Evolutionary conservation across 2,329 filamentous ascomycete genomes (phyloP), one percentile per base, ranked within the genome.

Genomic region (Amauroascus verrucosus): DNA sequence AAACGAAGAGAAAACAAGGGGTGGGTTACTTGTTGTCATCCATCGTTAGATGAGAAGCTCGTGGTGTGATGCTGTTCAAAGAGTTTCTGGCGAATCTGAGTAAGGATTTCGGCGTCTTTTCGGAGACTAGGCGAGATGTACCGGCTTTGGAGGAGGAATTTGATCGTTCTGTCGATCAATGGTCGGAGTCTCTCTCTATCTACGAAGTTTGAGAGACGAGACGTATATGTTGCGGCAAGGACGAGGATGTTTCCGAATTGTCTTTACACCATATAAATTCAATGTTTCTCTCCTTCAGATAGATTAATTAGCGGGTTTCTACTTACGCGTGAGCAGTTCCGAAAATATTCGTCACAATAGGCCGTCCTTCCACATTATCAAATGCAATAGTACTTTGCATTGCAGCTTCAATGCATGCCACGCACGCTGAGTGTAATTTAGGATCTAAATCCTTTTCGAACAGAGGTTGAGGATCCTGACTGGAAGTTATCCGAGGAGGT

Each of bases 231-330:
- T 1, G 91, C 89, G 24, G 87, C 82, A 2, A 98, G 79, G n/a
- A 94, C 88, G 47, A 97, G 76, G 63, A 96, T 81, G 66, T 97
- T 97, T 55, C 93, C 91, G 75, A 94, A 98, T 88, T 98, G 93
- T 5, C 90, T 95, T 58, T 4, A 44, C 55, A 63, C 54, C 49
- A 37, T 35, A 41, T 7, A 2, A 18, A 3, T 38, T 54, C 45
- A 50, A 33, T 50, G 2, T 32, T n/a, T 7, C 20, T 13, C 9
- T 6, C 14, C 9, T 13, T 6, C 13, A n/a, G 20, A 18, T 49
- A 26, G n/a, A n/a, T 18, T 30, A 6, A 3, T 26, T 38, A 13
- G 13, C 30, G 9, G 9, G n/a, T 43, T 46, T n/a, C 9, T 2
- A 82, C 88, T 81, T 86, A 95, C 87, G 91, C 90, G 76, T 96